phyloP scores from a whole-genome alignment of 2,329 filamentous ascomycete genomes.

The Cercospora nicotianae region DNA sequence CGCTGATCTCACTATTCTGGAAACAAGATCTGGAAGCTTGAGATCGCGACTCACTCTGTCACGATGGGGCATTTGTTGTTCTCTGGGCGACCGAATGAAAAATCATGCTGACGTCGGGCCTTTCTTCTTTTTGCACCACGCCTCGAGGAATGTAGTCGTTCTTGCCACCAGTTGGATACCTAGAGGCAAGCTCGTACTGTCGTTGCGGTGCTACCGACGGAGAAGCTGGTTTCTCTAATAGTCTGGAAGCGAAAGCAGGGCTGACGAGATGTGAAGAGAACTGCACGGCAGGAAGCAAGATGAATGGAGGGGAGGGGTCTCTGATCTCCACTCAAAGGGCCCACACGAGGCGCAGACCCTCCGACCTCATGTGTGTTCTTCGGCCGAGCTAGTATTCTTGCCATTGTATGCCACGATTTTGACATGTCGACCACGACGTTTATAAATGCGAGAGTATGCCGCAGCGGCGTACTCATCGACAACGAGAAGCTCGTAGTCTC shows the following conservation, averaged over 20 bases:
- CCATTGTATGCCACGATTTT: neutral
- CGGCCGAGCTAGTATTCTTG: neutral
- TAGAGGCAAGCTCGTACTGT: no score
- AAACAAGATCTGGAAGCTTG: no score
- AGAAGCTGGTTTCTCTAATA: neutral
- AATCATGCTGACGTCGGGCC: no score
- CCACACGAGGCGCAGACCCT: neutral
- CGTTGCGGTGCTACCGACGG: neutral
- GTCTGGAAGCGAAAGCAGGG: neutral
- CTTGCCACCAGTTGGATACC: no score
- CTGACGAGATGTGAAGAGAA: neutral
- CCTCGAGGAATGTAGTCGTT: no score
- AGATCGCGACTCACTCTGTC: no score
- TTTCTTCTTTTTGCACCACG: no score
- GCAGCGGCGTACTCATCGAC: neutral
- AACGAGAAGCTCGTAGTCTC: neutral
- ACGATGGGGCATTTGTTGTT: no score
- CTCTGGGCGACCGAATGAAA: no score
- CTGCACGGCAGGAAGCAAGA: neutral
- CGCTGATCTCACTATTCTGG: no score
- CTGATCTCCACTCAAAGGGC: neutral
- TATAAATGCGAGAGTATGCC: constrained; percentile 6
- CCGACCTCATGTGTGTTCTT: neutral
- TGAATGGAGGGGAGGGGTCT: neutral
- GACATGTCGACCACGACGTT: neutral